Percentiles rank a stretch among this genome's conserved stretches.
Evolutionary conservation across 352 stramenopile species (phyloP).

Genomic region (Pythium pyrilobum): DNA sequence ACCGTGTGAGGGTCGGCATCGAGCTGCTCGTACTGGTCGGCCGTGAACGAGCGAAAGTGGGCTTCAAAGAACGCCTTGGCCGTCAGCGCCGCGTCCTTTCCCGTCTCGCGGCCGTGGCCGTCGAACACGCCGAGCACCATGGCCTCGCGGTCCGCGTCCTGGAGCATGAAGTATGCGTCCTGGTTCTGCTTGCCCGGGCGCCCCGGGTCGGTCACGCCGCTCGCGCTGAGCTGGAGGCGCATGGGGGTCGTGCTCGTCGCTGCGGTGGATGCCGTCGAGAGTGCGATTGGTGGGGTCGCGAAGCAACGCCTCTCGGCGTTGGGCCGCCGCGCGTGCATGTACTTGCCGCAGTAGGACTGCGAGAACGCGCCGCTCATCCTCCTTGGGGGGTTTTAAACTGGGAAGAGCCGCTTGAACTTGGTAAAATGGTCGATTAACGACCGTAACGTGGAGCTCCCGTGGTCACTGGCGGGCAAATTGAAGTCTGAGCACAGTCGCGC

Average conservation of each 20-base stretch:
- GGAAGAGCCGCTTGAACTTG: slow-evolving; percentile 15
- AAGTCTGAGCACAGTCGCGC: neutral
- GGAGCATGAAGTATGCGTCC: slow-evolving; percentile 82
- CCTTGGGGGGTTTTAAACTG: neutral
- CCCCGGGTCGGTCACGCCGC: slow-evolving; percentile 53
- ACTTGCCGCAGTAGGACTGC: slow-evolving; percentile 17
- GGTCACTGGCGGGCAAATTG: neutral
- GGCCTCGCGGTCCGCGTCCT: slow-evolving; percentile 25
- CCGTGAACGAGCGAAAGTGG: slow-evolving; percentile 45
- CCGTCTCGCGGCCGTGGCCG: slow-evolving; percentile 77
- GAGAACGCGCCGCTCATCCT: slow-evolving; percentile 11
- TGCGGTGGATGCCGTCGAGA: neutral
- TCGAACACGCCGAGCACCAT: slow-evolving; percentile 82
- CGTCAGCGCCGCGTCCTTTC: slow-evolving; percentile 55
- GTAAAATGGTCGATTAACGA: neutral
- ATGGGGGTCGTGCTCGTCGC: neutral
- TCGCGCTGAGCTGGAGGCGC: slow-evolving; percentile 25
- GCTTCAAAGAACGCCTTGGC: slow-evolving; percentile 59
- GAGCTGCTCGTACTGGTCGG: slow-evolving; percentile 42
- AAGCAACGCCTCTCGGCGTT: neutral
- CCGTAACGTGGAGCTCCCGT: too few relatives aligned
- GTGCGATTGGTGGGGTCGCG: neutral
- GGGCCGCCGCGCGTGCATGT: neutral
- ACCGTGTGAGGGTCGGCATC: slow-evolving; percentile 42
- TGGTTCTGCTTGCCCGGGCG: slow-evolving; percentile 73